Conservation (phyloP, 1,139 yeast genomes). For the Protomyces pachydermus region DNA sequence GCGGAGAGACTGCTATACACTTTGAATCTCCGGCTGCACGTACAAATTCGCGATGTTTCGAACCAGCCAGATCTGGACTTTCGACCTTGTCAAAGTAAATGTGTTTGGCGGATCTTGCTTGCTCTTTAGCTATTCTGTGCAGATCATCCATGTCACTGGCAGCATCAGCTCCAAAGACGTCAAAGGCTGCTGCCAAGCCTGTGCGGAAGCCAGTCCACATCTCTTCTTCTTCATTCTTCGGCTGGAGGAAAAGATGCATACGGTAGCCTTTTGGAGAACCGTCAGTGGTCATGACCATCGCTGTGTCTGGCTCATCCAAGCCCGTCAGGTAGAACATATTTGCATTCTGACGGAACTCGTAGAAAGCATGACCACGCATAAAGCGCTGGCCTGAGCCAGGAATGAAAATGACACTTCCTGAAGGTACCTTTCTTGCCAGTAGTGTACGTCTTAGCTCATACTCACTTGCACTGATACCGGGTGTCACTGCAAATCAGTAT, state of each 20-base stretch:
- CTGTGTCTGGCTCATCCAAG: constrained; percentile 87
- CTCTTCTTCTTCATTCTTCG: constrained; percentile 69
- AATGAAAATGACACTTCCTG: constrained; percentile 59
- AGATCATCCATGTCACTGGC: constrained; percentile 35
- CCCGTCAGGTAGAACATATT: constrained; percentile 47
- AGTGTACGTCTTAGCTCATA: constrained; percentile 64
- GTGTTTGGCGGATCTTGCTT: constrained; percentile 48
- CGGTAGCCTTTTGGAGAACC: constrained; percentile 28
- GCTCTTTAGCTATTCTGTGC: constrained; percentile 39
- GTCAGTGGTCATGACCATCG: constrained; percentile 62
- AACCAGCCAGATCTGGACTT: constrained; percentile 11
- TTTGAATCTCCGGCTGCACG: constrained; percentile 35
- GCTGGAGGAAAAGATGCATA: constrained; percentile 80
- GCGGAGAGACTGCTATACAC: constrained; percentile 46
- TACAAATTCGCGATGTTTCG: constrained; percentile 16
- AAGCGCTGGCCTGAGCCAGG: constrained; percentile 52
- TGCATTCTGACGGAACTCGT: constrained; percentile 87
- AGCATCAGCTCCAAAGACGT: constrained; percentile 80
- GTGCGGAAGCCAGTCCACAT: constrained; percentile 94
- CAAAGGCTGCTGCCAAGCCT: constrained; percentile 76
- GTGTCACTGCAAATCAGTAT: constrained; percentile 50
- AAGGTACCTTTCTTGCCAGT: constrained; percentile 56
- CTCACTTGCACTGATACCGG: constrained; percentile 79
- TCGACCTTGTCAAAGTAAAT: constrained; percentile 49
- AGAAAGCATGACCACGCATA: constrained; percentile 86